Evolutionary conservation across 352 stramenopile species (phyloP).

Genomic region (Phytophthora cryptogea): DNA sequence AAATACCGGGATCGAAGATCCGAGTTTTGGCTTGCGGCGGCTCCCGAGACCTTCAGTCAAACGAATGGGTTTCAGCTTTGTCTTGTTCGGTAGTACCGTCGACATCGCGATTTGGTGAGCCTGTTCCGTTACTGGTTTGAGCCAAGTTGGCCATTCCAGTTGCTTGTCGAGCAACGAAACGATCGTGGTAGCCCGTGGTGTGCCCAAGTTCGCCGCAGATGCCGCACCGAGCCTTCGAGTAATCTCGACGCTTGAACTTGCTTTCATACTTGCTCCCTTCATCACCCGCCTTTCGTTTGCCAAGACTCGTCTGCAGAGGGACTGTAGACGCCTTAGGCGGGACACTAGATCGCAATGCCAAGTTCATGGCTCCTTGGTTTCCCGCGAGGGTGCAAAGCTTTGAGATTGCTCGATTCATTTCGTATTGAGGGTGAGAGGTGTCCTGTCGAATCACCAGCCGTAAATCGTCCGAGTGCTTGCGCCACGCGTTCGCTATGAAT

Average conservation of each 20-base stretch:
- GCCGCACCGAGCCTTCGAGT: slow-evolving; percentile 5
- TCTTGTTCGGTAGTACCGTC: neutral
- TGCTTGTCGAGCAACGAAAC: neutral
- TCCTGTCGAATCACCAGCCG: neutral
- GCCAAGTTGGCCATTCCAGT: neutral
- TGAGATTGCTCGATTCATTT: slow-evolving; percentile 2
- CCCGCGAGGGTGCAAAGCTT: neutral
- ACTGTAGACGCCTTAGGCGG: neutral
- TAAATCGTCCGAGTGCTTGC: neutral
- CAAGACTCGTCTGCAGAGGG: neutral
- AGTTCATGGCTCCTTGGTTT: slow-evolving; percentile 5
- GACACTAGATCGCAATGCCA: neutral
- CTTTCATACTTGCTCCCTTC: neutral
- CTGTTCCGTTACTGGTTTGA: neutral
- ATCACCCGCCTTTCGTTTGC: neutral
- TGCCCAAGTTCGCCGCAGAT: slow-evolving; percentile 8
- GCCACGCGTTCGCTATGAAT: neutral
- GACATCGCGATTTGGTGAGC: neutral
- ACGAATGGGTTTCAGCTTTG: slow-evolving; percentile 1
- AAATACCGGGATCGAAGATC: slow-evolving; percentile 3
- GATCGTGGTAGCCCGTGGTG: slow-evolving; percentile 9
- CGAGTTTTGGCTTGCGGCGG: neutral
- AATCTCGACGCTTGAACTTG: neutral
- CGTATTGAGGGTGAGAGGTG: neutral
- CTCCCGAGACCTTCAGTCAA: slow-evolving; percentile 11